phyloP scores from a whole-genome alignment of 805 yeast species.

The Candida wancherniae region DNA sequence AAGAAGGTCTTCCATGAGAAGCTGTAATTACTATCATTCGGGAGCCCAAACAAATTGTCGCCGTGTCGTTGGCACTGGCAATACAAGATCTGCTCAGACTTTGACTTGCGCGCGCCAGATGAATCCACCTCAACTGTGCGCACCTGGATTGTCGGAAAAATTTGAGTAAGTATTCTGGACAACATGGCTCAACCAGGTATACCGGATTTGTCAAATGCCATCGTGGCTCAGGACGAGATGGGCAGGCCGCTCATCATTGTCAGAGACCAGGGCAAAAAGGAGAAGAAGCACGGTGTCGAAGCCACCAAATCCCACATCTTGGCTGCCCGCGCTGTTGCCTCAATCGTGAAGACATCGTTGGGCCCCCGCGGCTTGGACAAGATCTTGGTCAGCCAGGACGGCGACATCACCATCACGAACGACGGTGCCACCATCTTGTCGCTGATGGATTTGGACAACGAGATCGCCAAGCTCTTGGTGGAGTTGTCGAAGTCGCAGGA shows the following conservation, averaged over 20 bases:
- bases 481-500: slow-evolving; percentile 94
- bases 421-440: slow-evolving; percentile 97
- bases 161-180: too few relatives aligned
- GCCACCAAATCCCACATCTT: slow-evolving; percentile 75
- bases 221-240: slow-evolving; percentile 98
- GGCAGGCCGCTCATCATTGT: slow-evolving; percentile 98
- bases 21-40: too few relatives aligned
- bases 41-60: too few relatives aligned
- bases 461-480: slow-evolving; percentile 91
- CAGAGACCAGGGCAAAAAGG: slow-evolving; percentile 79
- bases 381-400: slow-evolving; percentile 91
- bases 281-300: slow-evolving; percentile 46
- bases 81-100: too few relatives aligned
- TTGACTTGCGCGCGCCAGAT: too few relatives aligned
- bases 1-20: too few relatives aligned
- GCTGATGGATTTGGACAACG: slow-evolving; percentile 94
- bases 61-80: too few relatives aligned
- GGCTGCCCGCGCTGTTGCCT: slow-evolving; percentile 93
- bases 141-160: too few relatives aligned
- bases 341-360: slow-evolving; percentile 83
- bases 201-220: slow-evolving; percentile 97
- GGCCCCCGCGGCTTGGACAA: slow-evolving; percentile 99
- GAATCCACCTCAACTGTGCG: too few relatives aligned
- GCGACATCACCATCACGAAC: slow-evolving; percentile 95
- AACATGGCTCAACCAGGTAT: slow-evolving; percentile 27